Conservation (phyloP, 192 early-diverging fungal genomes). For the Umbelopsis sp. region DNA sequence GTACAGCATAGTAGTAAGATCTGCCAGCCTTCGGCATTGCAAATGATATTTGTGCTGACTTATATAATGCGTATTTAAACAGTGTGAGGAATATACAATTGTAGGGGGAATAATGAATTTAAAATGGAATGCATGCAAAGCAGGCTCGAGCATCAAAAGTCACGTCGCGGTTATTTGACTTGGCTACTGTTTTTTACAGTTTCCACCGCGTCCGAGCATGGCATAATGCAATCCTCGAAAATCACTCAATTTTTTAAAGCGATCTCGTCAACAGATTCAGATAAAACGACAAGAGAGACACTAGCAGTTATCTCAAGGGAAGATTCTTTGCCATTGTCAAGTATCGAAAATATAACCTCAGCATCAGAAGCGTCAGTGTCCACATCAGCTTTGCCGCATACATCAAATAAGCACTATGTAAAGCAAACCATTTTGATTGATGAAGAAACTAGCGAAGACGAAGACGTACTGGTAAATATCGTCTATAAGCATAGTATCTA, state of each 20-base stretch:
- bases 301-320: too few relatives aligned
- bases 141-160: too few relatives aligned
- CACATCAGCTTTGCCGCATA: not conserved
- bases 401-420: not conserved
- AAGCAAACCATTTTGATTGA: not conserved
- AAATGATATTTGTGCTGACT: not conserved
- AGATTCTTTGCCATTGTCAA: too few relatives aligned
- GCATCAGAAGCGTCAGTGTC: not conserved
- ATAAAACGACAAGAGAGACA: not conserved
- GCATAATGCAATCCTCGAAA: not conserved
- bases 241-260: not conserved
- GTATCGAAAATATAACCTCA: not conserved
- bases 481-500: too few relatives aligned
- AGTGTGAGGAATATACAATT: not conserved
- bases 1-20: conserved; percentile 47
- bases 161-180: not conserved
- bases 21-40: conserved; percentile 7
- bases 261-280: not conserved
- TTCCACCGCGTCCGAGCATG: not conserved
- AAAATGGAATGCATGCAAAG: too few relatives aligned
- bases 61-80: not conserved
- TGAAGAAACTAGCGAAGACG: not conserved
- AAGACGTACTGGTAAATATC: not conserved
- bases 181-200: not conserved
- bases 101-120: too few relatives aligned